These are phyloP conservation scores for Penicillium turbatum DNA, from an alignment of 495 filamentous ascomycete species.

Conservation along the genomic window DNA sequence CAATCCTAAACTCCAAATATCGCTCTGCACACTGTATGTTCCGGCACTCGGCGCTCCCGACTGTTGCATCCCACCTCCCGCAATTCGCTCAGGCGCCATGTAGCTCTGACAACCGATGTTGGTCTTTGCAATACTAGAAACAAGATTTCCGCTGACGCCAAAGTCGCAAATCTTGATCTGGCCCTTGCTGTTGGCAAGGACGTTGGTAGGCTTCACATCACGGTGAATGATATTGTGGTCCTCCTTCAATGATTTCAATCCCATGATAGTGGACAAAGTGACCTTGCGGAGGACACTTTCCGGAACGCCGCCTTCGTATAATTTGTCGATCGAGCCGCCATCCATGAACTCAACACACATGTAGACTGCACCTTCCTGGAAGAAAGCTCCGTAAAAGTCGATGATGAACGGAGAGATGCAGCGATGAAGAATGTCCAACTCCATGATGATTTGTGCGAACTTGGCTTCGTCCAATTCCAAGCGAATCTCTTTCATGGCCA, in stretches of 20 bases:
- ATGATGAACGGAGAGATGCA: conserved; percentile 95
- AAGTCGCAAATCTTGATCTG: conserved; percentile 99
- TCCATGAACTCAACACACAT: conserved; percentile 99
- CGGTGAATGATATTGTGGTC: conserved; percentile 99
- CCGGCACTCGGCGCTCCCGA: conserved; percentile 66
- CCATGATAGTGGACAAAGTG: conserved; percentile 83
- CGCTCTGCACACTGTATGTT: conserved; percentile 96
- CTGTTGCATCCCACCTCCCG: conserved; percentile 75
- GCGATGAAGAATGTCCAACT: conserved; percentile 92
- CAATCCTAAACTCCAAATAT: conserved; percentile 94
- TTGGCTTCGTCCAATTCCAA: conserved; percentile 94
- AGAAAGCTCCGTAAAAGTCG: conserved; percentile 98
- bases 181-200: conserved; percentile 81
- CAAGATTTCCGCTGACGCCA: conserved; percentile 92
- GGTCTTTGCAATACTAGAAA: conserved; percentile 96
- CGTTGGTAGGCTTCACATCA: conserved; percentile 98
- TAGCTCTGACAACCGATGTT: conserved; percentile 99
- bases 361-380: conserved; percentile 97
- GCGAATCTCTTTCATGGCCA: conserved; percentile 99
- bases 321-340: conserved; percentile 95
- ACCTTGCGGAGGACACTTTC: conserved; percentile 88
- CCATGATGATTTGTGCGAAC: conserved; percentile 97
- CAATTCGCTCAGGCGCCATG: conserved; percentile 97
- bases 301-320: conserved; percentile 90
- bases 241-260: conserved; percentile 89